Conservation (phyloP, 176 grass and related monocot genomes). For the Carex pumila region DNA sequence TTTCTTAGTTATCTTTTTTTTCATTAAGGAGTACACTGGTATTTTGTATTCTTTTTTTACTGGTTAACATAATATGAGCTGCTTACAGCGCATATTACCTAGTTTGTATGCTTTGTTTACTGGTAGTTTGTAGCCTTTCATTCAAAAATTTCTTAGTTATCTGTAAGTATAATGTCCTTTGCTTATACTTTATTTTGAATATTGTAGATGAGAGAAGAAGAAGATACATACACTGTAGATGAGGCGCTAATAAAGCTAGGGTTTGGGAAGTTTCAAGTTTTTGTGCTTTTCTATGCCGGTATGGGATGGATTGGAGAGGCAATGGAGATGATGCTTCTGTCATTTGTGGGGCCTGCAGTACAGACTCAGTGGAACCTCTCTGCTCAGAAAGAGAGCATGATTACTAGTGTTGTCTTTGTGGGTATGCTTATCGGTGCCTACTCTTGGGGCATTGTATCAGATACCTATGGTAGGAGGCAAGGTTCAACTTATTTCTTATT, state of each 20-base stretch:
- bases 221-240: conserved; percentile 65
- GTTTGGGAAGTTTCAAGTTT: conserved; percentile 74
- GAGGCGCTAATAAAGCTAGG: conserved; percentile 58
- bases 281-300: conserved; percentile 74
- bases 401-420: conserved; percentile 84
- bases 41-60: too few species aligned
- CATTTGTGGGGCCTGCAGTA: conserved; percentile 83
- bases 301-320: conserved; percentile 81
- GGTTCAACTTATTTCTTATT: conserved; percentile 42
- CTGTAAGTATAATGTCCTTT: background rate
- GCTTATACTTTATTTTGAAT: conserved; percentile 19
- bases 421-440: conserved; percentile 92
- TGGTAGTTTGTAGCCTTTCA: too few species aligned
- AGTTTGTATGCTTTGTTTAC: too few species aligned
- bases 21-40: too few species aligned
- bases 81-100: too few species aligned
- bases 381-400: conserved; percentile 79
- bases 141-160: background rate
- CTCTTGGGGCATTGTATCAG: conserved; percentile 79
- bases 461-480: conserved; percentile 96
- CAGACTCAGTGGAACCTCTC: conserved; percentile 83
- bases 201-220: conserved; percentile 44
- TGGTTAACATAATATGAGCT: too few species aligned
- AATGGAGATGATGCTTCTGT: conserved; percentile 99
- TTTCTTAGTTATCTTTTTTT: background rate